These are phyloP conservation scores for Cercospora citrullina DNA, from an alignment of 2,329 filamentous ascomycete species.

Conservation along the genomic window DNA sequence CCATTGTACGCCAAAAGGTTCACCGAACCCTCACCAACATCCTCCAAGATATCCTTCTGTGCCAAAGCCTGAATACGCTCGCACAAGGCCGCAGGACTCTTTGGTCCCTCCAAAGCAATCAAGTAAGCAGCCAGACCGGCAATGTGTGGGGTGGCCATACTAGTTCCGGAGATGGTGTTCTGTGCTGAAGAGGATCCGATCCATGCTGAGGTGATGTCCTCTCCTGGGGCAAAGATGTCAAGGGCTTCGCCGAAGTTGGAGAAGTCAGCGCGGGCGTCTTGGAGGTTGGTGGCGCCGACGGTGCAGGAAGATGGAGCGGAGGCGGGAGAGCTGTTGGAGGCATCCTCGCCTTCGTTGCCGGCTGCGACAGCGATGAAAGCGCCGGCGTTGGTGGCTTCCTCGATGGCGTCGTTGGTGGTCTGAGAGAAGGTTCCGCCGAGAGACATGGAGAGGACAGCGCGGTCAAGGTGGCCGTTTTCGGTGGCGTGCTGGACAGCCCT, in stretches of 20 bases:
- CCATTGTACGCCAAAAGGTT: slow-evolving; percentile 24
- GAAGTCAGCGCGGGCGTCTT: slow-evolving; percentile 40
- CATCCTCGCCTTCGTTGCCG: slow-evolving; percentile 39
- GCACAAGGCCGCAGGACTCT: slow-evolving; percentile 15
- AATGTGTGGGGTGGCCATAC: slow-evolving; percentile 41
- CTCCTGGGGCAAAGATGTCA: slow-evolving; percentile 51
- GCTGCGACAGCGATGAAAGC: slow-evolving; percentile 43
- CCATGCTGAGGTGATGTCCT: slow-evolving; percentile 53
- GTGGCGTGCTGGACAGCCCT: slow-evolving; percentile 58
- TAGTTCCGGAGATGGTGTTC: slow-evolving; percentile 51
- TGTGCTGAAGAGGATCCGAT: slow-evolving; percentile 47
- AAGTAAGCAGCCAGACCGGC: slow-evolving; percentile 30
- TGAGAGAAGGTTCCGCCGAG: slow-evolving; percentile 43
- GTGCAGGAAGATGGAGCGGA: slow-evolving; percentile 41
- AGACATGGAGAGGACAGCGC: slow-evolving; percentile 42
- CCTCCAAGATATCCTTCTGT: slow-evolving; percentile 14
- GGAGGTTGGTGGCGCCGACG: slow-evolving; percentile 40
- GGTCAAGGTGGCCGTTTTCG: slow-evolving; percentile 70
- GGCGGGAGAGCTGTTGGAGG: slow-evolving; percentile 36
- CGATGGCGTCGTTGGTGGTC: slow-evolving; percentile 43
- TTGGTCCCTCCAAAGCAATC: slow-evolving; percentile 19
- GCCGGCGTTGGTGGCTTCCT: slow-evolving; percentile 40
- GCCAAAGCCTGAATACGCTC: slow-evolving; percentile 16
- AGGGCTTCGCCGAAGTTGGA: slow-evolving; percentile 43
- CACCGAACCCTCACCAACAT: slow-evolving; percentile 12